phyloP scores from a whole-genome alignment of 139 green algal species.

The Gonium pectorale region DNA sequence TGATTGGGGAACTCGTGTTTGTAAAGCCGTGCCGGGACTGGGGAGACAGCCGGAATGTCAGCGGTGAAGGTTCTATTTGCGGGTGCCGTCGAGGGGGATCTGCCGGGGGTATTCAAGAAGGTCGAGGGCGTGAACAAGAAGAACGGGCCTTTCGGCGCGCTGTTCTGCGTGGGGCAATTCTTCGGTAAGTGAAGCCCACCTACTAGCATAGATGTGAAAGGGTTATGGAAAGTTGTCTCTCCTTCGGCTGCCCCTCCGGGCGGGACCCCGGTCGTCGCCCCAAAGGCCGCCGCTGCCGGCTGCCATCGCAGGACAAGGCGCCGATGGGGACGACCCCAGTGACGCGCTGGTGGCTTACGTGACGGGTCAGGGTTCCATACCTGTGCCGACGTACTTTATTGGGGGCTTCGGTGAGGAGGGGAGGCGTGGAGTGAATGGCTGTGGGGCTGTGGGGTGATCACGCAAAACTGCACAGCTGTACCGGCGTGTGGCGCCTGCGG shows the following conservation, averaged over 20 bases:
- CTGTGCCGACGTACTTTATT: constrained; percentile 83
- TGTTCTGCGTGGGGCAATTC: constrained; percentile 61
- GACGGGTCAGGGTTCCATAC: constrained; percentile 56
- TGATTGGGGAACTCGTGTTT: no score
- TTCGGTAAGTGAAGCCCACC: constrained; percentile 44
- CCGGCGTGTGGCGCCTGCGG: no score
- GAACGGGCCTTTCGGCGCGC: constrained; percentile 51
- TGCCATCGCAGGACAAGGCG: constrained; percentile 24
- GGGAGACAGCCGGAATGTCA: constrained; percentile 32
- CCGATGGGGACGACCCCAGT: constrained; percentile 1
- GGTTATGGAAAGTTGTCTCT: no score
- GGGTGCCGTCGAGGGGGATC: constrained; percentile 46
- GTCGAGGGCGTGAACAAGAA: constrained; percentile 59
- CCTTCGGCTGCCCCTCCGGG: no score
- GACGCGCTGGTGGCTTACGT: constrained; percentile 59
- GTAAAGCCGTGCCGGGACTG: no score
- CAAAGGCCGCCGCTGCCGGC: no score
- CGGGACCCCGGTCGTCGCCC: no score
- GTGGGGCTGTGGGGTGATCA: no score
- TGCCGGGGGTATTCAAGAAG: constrained; percentile 50
- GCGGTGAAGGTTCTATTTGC: constrained; percentile 51
- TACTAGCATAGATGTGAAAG: no score
- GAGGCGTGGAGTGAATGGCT: no score
- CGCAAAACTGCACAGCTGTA: no score
- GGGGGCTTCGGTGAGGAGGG: constrained; percentile 73